Evolutionary conservation across 371 early-diverging fungal genomes (phyloP).

Genomic region (Mucor racemosus): DNA sequence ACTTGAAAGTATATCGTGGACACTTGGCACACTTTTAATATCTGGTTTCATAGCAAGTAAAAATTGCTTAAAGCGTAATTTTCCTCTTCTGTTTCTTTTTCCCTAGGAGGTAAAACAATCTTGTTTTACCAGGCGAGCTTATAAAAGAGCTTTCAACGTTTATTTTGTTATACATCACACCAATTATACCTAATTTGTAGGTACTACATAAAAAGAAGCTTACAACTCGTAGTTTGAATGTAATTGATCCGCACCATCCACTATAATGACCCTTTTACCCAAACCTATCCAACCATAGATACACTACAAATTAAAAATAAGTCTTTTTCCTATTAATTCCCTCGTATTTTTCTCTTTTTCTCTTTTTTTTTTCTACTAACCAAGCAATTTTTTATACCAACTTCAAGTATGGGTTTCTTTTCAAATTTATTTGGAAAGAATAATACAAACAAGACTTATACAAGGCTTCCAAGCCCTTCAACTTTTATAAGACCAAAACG

Average conservation of each 20-base stretch:
- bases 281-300: not conserved
- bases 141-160: too few species aligned
- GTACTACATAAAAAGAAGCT: too few species aligned
- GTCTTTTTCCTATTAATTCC: slow-evolving; percentile 5
- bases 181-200: too few species aligned
- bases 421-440: slow-evolving; percentile 20
- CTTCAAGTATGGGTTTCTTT: slow-evolving; percentile 19
- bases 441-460: slow-evolving; percentile 15
- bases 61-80: too few species aligned
- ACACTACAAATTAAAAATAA: slow-evolving; percentile 1
- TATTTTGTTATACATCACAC: too few species aligned
- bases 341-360: not conserved
- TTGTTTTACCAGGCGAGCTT: too few species aligned
- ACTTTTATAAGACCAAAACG: slow-evolving; percentile 42
- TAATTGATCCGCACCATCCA: not conserved
- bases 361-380: not conserved
- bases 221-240: not conserved
- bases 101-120: too few species aligned
- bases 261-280: too few species aligned
- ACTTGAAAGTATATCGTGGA: too few species aligned
- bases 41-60: too few species aligned
- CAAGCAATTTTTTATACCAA: not conserved
- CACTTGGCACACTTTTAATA: too few species aligned
- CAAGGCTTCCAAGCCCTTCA: slow-evolving; percentile 28
- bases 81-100: too few species aligned